phyloP scores from a whole-genome alignment of 176 grass and related monocot species.

The Alopecurus myosuroides region DNA sequence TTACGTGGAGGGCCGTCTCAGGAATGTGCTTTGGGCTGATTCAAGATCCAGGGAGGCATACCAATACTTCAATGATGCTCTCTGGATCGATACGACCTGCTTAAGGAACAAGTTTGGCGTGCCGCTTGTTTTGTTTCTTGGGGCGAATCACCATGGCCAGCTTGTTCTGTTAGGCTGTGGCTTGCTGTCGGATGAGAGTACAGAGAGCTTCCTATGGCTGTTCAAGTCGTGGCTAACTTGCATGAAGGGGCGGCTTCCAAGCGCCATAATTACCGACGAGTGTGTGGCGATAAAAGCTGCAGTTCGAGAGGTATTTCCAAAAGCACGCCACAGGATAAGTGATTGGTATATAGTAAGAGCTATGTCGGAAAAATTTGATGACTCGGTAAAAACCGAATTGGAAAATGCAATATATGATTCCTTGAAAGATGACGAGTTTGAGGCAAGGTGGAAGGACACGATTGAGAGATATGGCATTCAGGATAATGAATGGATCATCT shows the following conservation, averaged over 20 bases:
- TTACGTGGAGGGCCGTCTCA: conserved; percentile 59
- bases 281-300: conserved; percentile 43
- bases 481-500: conserved; percentile 52
- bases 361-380: conserved; percentile 53
- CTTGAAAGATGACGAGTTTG: conserved; percentile 58
- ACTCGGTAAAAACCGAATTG: conserved; percentile 39
- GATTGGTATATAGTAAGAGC: conserved; percentile 43
- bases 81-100: conserved; percentile 60
- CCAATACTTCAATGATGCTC: conserved; percentile 58
- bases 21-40: conserved; percentile 79
- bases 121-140: conserved; percentile 59
- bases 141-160: conserved; percentile 67
- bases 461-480: conserved; percentile 45
- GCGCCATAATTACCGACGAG: conserved; percentile 63
- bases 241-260: conserved; percentile 48
- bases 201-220: conserved; percentile 69
- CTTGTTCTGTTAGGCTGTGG: conserved; percentile 69
- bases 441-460: conserved; percentile 56
- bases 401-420: conserved; percentile 47
- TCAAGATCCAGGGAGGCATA: conserved; percentile 58
- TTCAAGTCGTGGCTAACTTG: conserved; percentile 68
- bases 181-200: conserved; percentile 72
- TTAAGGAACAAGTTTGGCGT: conserved; percentile 52
- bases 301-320: conserved; percentile 49
- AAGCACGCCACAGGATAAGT: conserved; percentile 57